These are phyloP conservation scores for Aspergillus sp. DNA, from an alignment of 2,329 filamentous ascomycete species.

Conservation along the genomic window DNA sequence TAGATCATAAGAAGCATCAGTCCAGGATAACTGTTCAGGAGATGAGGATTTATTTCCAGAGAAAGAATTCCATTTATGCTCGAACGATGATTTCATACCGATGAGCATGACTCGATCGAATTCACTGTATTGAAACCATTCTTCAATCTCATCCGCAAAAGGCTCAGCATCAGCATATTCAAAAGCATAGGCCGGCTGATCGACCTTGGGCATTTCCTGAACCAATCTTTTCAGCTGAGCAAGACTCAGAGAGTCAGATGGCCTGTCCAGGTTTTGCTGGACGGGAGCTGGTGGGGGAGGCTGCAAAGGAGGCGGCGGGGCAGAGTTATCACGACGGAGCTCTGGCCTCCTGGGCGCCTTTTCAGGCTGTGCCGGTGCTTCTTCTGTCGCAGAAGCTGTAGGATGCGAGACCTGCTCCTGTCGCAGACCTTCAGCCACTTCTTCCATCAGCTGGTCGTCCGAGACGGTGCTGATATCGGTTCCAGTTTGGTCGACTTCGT, in stretches of 20 bases:
- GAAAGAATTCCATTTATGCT: slow-evolving; percentile 66
- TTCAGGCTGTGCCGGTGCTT: slow-evolving; percentile 9
- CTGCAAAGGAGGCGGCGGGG: slow-evolving; percentile 40
- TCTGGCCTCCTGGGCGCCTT: slow-evolving; percentile 27
- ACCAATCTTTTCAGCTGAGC: slow-evolving; percentile 69
- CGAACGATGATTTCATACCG: slow-evolving; percentile 70
- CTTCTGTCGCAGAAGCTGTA: slow-evolving; percentile 5
- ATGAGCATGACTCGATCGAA: slow-evolving; percentile 78
- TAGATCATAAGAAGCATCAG: slow-evolving; percentile 54
- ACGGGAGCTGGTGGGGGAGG: slow-evolving; percentile 44
- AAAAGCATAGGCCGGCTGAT: slow-evolving; percentile 79
- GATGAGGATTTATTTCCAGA: slow-evolving; percentile 28
- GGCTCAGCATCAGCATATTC: slow-evolving; percentile 67
- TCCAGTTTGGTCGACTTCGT: slow-evolving; percentile 46
- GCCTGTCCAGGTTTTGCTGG: slow-evolving; percentile 29
- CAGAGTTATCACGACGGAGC: slow-evolving; percentile 30
- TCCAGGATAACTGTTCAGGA: slow-evolving; percentile 55
- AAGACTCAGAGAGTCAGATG: slow-evolving; percentile 68
- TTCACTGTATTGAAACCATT: slow-evolving; percentile 93
- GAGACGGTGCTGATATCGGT: slow-evolving; percentile 43
- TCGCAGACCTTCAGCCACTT: slow-evolving; percentile 33
- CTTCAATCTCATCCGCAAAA: slow-evolving; percentile 85
- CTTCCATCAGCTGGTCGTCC: slow-evolving; percentile 39
- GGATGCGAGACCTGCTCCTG: slow-evolving; percentile 25
- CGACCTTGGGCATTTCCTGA: slow-evolving; percentile 65